These are phyloP conservation scores for Keithomyces neogunnii DNA, from an alignment of 2,329 filamentous ascomycete species.

Conservation along the genomic window DNA sequence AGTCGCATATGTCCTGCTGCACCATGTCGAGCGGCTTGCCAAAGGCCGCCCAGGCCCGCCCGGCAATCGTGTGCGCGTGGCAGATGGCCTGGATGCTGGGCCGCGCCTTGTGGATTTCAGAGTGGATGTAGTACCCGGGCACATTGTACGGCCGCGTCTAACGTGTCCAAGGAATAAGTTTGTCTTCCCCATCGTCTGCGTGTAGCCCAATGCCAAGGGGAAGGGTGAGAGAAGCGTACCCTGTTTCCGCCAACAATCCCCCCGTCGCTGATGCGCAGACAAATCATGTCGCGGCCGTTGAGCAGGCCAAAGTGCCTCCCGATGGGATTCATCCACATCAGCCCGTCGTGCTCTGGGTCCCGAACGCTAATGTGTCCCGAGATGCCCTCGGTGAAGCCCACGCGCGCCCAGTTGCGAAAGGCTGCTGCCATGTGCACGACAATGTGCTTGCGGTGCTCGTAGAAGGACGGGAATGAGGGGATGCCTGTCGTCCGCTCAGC, in stretches of 20 bases:
- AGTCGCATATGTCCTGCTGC: conserved; percentile 57
- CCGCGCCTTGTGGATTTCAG: conserved; percentile 57
- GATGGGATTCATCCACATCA: conserved; percentile 65
- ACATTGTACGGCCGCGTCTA: conserved; percentile 50
- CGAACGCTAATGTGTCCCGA: conserved; percentile 56
- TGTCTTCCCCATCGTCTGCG: too few species aligned
- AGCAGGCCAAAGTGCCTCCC: conserved; percentile 59
- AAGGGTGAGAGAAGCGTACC: conserved; percentile 11
- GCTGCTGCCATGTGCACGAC: conserved; percentile 56
- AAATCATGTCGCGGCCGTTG: conserved; percentile 59
- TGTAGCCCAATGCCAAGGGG: too few species aligned
- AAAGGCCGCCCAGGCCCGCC: conserved; percentile 61
- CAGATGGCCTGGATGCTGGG: conserved; percentile 58
- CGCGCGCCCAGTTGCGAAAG: conserved; percentile 31
- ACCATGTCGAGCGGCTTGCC: conserved; percentile 60
- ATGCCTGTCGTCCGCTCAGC: conserved; percentile 22
- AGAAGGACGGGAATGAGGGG: conserved; percentile 30
- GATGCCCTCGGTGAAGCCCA: conserved; percentile 21
- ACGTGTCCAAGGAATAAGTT: too few species aligned
- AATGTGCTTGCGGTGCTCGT: conserved; percentile 50
- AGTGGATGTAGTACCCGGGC: conserved; percentile 63
- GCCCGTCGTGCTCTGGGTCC: conserved; percentile 52
- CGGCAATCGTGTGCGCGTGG: conserved; percentile 58
- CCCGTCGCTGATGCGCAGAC: conserved; percentile 48
- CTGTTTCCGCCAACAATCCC: conserved; percentile 55